Evolutionary conservation across 2,329 filamentous ascomycete species (phyloP).

Genomic region (Claviceps arundinis): DNA sequence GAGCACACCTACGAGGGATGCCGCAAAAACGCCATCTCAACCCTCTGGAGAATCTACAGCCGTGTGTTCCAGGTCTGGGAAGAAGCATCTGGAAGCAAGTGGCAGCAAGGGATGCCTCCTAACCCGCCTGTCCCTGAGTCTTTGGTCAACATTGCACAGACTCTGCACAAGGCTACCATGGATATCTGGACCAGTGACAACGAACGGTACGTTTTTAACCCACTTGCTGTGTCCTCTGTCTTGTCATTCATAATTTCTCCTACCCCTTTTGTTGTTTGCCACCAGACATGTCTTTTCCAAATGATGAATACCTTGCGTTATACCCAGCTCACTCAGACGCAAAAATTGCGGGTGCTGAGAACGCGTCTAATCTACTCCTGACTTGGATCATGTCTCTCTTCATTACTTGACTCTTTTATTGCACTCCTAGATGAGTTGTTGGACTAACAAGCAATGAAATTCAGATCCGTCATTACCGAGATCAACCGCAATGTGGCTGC

Average conservation of each 20-base stretch:
- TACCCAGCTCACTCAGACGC: slow-evolving; percentile 99
- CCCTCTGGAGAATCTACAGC: slow-evolving; percentile 85
- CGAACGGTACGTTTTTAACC: slow-evolving; percentile 62
- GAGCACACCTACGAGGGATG: slow-evolving; percentile 90
- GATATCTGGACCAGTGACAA: slow-evolving; percentile 79
- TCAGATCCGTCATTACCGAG: slow-evolving; percentile 76
- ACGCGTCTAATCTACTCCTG: slow-evolving; percentile 41
- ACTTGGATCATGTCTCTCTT: slow-evolving; percentile 12
- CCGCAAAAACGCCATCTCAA: slow-evolving; percentile 81
- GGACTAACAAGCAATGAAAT: background rate
- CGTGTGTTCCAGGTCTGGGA: slow-evolving; percentile 83
- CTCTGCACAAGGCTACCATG: slow-evolving; percentile 74
- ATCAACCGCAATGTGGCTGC: slow-evolving; percentile 89
- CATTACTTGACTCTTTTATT: slow-evolving; percentile 2
- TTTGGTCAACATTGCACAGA: slow-evolving; percentile 71
- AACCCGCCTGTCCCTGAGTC: slow-evolving; percentile 67
- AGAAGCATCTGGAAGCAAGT: slow-evolving; percentile 61
- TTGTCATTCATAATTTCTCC: slow-evolving; percentile 3
- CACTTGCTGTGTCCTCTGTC: slow-evolving; percentile 6
- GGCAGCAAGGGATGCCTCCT: slow-evolving; percentile 76
- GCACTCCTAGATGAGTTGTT: background rate
- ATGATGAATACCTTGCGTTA: slow-evolving; percentile 90
- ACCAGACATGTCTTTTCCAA: slow-evolving; percentile 13
- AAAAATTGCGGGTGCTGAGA: slow-evolving; percentile 75
- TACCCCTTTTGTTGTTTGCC: slow-evolving; percentile 3